Base-by-base conservation (phyloP, 228 moss, liverwort and hornwort genomes). In the Sphagnum fallax region DNA sequence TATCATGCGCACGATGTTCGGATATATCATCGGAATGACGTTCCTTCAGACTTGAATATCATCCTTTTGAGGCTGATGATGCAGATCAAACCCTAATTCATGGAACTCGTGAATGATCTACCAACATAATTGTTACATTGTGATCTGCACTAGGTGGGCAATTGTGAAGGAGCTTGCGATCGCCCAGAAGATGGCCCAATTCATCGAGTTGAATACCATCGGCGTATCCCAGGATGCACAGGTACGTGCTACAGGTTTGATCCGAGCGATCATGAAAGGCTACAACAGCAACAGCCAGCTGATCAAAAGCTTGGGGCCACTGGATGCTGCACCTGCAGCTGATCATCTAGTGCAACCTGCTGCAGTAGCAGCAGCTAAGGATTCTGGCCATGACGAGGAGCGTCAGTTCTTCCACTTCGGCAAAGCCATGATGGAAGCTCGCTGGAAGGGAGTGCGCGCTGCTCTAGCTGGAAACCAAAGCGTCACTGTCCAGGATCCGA, bases 171-270 rank as follows among this genome's bases (percentile, higher is more conserved):
- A 82, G 12, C 52, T 47, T 4, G 53, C 14, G 13, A 61, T 74
- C 12, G 74, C 74, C n/a, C 32, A 73, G 32, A 82, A 75, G 63
- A 80, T 86, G 80, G 67, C 61, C 0, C 47, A 71, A 0, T 86
- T 68, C 5, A 55, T 82, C 1, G 14, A 65, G 0, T 4, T 55
- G 0, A 73, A 48, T 52, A 82, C 71, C 51, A 75, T 80, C 0
- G 73, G 69, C 2, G 66, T 69, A 7, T 80, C 86, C 0, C 75
- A 67, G 4, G 86, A 86, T 53, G 63, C 82, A 0, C 82, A 78
- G 50, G 6, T 16, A 6, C 82, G 74, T 4, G 80, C 80, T 0
- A 73, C 75, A 0, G 71, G 73, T 8, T 57, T 86, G 1, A 47
- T 86, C 0, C 70, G 61, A 0, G 55, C 75, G 4, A 14, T 76